Percentiles rank a stretch among this genome's conserved stretches.
phyloP scores from a whole-genome alignment of 805 yeast species.

The Teunomyces tritomae region DNA sequence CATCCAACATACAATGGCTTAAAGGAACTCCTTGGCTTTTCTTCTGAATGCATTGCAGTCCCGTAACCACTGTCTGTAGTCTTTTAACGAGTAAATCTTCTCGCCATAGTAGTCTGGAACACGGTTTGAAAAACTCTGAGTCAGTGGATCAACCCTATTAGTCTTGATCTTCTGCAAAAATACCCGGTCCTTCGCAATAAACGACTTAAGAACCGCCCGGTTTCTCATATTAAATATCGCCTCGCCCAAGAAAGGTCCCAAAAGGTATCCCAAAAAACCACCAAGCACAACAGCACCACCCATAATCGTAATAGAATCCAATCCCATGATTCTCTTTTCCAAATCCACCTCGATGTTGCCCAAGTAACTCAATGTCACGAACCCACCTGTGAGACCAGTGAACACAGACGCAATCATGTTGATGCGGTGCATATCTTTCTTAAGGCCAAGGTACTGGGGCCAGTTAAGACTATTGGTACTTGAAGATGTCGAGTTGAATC shows the following conservation, averaged over 20 bases:
- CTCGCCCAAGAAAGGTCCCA: constrained; percentile 80
- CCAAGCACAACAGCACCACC: constrained; percentile 71
- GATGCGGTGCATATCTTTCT: constrained; percentile 71
- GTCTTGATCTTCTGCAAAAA: constrained; percentile 71
- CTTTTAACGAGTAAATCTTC: constrained; percentile 80
- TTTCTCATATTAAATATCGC: constrained; percentile 59
- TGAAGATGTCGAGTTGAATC: constrained; percentile 22
- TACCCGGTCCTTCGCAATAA: constrained; percentile 61
- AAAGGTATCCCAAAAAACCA: constrained; percentile 73
- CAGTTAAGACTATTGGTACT: constrained; percentile 48
- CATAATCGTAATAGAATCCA: constrained; percentile 83
- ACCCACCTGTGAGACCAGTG: constrained; percentile 66
- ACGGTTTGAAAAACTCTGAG: constrained; percentile 88
- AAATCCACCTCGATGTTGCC: constrained; percentile 85
- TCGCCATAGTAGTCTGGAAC: constrained; percentile 99
- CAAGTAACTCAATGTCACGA: constrained; percentile 68
- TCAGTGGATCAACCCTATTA: constrained; percentile 89
- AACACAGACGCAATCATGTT: constrained; percentile 66
- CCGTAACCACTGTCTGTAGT: constrained; percentile 92
- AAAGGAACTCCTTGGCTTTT: constrained; percentile 74
- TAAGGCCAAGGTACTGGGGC: constrained; percentile 74
- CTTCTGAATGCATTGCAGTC: constrained; percentile 89
- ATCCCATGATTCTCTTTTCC: constrained; percentile 79
- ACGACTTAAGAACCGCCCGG: constrained; percentile 44
- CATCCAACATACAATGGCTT: constrained; percentile 8